Conservation (phyloP, 441 rosid genomes). For the Capsella rubella region DNA sequence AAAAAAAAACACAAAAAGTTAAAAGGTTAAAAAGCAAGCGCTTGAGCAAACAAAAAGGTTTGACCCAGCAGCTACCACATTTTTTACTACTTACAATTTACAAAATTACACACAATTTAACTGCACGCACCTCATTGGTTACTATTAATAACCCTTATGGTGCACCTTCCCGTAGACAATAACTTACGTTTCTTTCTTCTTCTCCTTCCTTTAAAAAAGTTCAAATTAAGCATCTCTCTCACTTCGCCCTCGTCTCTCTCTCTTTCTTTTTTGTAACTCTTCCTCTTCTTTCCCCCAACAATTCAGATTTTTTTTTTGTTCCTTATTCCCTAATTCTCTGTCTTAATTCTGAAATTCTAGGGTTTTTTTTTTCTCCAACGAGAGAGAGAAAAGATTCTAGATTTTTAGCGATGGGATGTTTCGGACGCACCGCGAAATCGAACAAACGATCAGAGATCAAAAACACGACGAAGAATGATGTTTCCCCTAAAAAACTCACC, state of each 20-base stretch:
- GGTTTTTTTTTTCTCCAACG: neutral
- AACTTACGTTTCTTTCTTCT: neutral
- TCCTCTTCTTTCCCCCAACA: slow-evolving; percentile 15
- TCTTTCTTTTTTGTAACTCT: slow-evolving; percentile 31
- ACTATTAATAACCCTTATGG: slow-evolving; percentile 6
- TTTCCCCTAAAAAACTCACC: slow-evolving; percentile 17
- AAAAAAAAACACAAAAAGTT: no score
- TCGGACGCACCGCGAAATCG: slow-evolving; percentile 52
- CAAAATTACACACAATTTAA: neutral
- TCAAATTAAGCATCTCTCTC: slow-evolving; percentile 32
- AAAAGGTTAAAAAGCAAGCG: no score
- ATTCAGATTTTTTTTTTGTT: neutral
- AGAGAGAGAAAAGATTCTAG: neutral
- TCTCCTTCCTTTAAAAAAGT: neutral
- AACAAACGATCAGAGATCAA: slow-evolving; percentile 49
- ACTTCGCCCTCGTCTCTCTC: neutral
- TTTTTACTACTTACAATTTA: slow-evolving; percentile 14
- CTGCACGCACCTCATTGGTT: neutral
- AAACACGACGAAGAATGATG: slow-evolving; percentile 26
- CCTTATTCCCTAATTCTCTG: neutral
- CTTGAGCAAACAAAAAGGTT: no score
- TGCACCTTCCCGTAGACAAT: slow-evolving; percentile 26
- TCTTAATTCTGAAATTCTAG: neutral
- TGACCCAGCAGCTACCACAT: no score
- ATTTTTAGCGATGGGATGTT: slow-evolving; percentile 62